These are phyloP conservation scores for Botrytis hyacinthi DNA, from an alignment of 2,329 filamentous ascomycete genomes.

Conservation along the genomic window DNA sequence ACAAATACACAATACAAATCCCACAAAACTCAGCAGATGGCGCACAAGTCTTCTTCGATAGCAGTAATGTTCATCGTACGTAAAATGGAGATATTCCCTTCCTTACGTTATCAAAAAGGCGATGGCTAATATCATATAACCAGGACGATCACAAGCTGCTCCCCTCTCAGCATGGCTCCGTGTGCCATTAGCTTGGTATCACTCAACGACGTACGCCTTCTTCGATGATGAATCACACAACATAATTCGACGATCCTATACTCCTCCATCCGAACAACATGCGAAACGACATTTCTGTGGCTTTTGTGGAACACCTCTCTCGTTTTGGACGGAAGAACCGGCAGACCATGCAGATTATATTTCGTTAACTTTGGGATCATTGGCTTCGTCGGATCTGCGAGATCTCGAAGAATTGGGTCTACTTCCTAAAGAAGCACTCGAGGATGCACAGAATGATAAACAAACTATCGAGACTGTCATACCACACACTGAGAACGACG, in stretches of 20 bases:
- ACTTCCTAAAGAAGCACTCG: slow-evolving; percentile 52
- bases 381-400: slow-evolving; percentile 67
- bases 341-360: slow-evolving; percentile 72
- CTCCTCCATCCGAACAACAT: slow-evolving; percentile 52
- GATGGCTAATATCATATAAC: slow-evolving; percentile 30
- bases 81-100: neutral
- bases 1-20: slow-evolving; percentile 73
- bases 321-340: slow-evolving; percentile 77
- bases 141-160: slow-evolving; percentile 64
- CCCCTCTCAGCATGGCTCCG: slow-evolving; percentile 79
- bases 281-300: slow-evolving; percentile 82
- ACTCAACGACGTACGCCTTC: slow-evolving; percentile 70
- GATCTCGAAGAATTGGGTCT: slow-evolving; percentile 72
- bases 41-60: slow-evolving; percentile 66
- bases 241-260: slow-evolving; percentile 66
- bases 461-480: slow-evolving; percentile 29
- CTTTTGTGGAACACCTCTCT: slow-evolving; percentile 83
- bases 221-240: slow-evolving; percentile 73
- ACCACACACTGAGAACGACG: slow-evolving; percentile 25
- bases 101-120: neutral
- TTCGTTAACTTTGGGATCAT: slow-evolving; percentile 75
- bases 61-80: slow-evolving; percentile 61
- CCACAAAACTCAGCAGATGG: slow-evolving; percentile 56
- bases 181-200: slow-evolving; percentile 78
- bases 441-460: slow-evolving; percentile 39